Conservation (phyloP, 257 asterid species). For the Fraxinus anomala region DNA sequence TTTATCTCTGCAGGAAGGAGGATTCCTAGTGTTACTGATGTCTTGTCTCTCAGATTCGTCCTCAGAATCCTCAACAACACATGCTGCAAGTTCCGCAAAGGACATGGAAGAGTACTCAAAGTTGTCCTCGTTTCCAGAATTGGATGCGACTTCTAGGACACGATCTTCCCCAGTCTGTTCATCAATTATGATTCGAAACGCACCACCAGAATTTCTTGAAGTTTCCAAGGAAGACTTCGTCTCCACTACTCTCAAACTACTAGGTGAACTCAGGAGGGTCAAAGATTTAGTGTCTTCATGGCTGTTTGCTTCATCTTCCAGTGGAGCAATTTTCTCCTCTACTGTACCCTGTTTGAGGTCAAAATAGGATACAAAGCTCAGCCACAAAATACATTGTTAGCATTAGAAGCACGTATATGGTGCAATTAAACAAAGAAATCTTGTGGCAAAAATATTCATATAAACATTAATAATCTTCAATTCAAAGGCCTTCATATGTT, state of each 20-base stretch:
- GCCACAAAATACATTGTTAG: not conserved
- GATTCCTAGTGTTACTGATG: constrained; percentile 17
- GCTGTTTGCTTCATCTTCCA: constrained; percentile 21
- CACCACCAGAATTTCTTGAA: constrained; percentile 15
- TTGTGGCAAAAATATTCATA: not conserved
- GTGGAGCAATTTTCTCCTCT: constrained; percentile 29
- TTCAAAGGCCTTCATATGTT: not conserved
- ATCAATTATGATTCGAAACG: constrained; percentile 25
- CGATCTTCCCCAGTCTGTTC: constrained; percentile 29
- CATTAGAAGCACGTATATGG: not conserved
- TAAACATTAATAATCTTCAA: not conserved
- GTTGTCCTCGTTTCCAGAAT: constrained; percentile 27
- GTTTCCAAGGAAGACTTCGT: constrained; percentile 19
- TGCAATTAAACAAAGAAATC: not conserved
- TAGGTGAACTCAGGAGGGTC: constrained; percentile 5
- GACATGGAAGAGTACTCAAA: constrained; percentile 22
- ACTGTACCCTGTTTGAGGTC: constrained; percentile 39
- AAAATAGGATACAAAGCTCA: not conserved
- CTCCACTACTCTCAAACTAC: constrained; percentile 14
- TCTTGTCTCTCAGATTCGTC: constrained; percentile 37
- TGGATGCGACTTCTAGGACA: constrained; percentile 29
- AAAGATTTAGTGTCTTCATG: constrained; percentile 14
- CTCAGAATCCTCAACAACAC: constrained; percentile 62
- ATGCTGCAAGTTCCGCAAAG: constrained; percentile 36
- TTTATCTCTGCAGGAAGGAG: not conserved